Base-by-base conservation (phyloP, 495 filamentous ascomycete species). In the Penicillium angulare region DNA sequence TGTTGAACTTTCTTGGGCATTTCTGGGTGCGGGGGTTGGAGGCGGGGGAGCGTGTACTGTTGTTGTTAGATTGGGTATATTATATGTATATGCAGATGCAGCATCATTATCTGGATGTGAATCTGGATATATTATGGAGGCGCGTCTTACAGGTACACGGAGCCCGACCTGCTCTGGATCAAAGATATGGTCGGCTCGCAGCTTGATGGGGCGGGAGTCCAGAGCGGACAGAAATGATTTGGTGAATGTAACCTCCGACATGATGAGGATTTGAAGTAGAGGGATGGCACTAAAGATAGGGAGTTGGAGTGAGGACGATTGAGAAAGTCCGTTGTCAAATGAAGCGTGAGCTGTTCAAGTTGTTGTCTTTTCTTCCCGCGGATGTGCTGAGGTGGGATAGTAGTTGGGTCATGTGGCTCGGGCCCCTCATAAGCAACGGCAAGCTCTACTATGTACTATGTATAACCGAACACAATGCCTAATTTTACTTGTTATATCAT, bases 211-310 rank as follows among this genome's bases (percentile, higher is more conserved):
- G 49, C 84, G 82, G 27, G 82, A 77, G 73, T 92, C 89, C 42
- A 97, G 81, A 16, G 80, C 76, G 16, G 86, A 74, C 56, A 98
- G 85, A 73, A 92, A 96, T 40, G 82, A 74, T 67, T 88, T 91
- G 51, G 89, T 82, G 67, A 95, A 98, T 43, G 80, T 66, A 39
- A 92, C 59, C 78, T 97, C 92, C n/a, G 89, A 80, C 89, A 95
- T 95, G 33, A 38, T 80, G 60, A 34, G 5, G 38, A 44, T 7
- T 1, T 15, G n/a, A 31, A 21, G 6, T 12, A 10, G 7, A 21
- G 18, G 1, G 13, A 35, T 24, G 27, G 5, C n/a, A n/a, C n/a
- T n/a, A n/a, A n/a, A n/a, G n/a, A n/a, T n/a, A n/a, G n/a, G n/a
- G n/a, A n/a, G n/a, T n/a, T n/a, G n/a, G n/a, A n/a, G n/a, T n/a